These are phyloP conservation scores for Stephanodiscus triporus DNA, from an alignment of 108 stramenopile species.

Conservation along the genomic window DNA sequence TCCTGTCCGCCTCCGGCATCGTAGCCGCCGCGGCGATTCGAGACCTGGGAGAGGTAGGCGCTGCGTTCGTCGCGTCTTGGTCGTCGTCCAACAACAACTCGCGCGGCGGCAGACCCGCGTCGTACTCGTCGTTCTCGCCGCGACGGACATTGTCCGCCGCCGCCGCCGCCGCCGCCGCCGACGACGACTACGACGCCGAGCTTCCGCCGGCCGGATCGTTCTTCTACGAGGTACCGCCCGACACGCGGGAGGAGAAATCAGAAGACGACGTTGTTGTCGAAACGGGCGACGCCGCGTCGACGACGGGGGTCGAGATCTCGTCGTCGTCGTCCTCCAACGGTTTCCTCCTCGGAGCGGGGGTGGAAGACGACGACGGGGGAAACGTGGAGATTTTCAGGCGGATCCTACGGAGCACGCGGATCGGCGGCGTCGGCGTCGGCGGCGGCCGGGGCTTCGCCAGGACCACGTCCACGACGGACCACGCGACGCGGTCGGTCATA, in stretches of 20 bases:
- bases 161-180: neutral
- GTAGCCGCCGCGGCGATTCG: neutral
- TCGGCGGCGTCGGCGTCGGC: slow-evolving; percentile 4
- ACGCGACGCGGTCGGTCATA: slow-evolving; percentile 8
- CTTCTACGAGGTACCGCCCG: slow-evolving; percentile 47
- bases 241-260: slow-evolving; percentile 10
- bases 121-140: neutral
- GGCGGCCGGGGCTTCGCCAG: slow-evolving; percentile 33
- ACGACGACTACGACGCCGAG: slow-evolving; percentile 1
- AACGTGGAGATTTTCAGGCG: slow-evolving; percentile 43
- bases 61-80: neutral
- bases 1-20: neutral
- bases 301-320: neutral
- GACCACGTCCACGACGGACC: slow-evolving; percentile 34
- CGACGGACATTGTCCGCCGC: neutral
- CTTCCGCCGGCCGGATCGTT: slow-evolving; percentile 47
- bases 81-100: neutral
- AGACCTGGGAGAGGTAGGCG: neutral
- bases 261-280: neutral
- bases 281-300: neutral
- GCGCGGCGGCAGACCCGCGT: neutral
- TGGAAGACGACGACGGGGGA: neutral
- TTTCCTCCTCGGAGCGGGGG: too few relatives aligned
- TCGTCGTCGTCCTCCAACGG: slow-evolving; percentile 2
- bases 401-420: slow-evolving; percentile 36